Evolutionary conservation across 805 yeast species (phyloP).

Genomic region (Torulaspora microellipsoides): DNA sequence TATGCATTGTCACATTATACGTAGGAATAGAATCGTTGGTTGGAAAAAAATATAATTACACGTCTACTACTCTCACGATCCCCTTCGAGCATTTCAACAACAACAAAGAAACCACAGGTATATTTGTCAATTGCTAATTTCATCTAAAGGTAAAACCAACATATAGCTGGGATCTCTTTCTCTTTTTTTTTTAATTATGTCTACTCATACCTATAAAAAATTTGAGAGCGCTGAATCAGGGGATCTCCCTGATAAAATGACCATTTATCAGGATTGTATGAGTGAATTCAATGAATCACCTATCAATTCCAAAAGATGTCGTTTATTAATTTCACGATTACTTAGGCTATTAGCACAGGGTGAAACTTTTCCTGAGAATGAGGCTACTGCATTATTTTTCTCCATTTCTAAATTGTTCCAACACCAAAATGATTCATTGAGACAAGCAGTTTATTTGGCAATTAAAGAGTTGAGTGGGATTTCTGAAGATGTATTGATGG

Average conservation of each 20-base stretch:
- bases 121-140: too few species aligned
- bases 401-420: constrained; percentile 93
- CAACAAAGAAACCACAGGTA: too few species aligned
- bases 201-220: constrained; percentile 78
- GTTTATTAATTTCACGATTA: constrained; percentile 74
- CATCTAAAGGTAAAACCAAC: not conserved
- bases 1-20: too few species aligned
- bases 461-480: constrained; percentile 83
- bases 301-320: constrained; percentile 81
- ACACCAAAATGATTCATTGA: constrained; percentile 72
- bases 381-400: constrained; percentile 89
- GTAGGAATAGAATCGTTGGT: too few species aligned
- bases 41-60: too few species aligned
- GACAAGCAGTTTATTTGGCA: constrained; percentile 91
- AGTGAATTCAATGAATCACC: constrained; percentile 91
- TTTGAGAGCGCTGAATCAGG: constrained; percentile 71
- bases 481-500: constrained; percentile 93
- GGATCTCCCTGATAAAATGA: constrained; percentile 86
- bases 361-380: constrained; percentile 79
- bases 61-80: too few species aligned
- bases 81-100: too few species aligned
- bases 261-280: constrained; percentile 92
- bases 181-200: constrained; percentile 44
- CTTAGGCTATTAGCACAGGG: constrained; percentile 80
- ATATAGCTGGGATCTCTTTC: too few species aligned